Conservation (phyloP, 345 rosid species). For the Populus deltoides region DNA sequence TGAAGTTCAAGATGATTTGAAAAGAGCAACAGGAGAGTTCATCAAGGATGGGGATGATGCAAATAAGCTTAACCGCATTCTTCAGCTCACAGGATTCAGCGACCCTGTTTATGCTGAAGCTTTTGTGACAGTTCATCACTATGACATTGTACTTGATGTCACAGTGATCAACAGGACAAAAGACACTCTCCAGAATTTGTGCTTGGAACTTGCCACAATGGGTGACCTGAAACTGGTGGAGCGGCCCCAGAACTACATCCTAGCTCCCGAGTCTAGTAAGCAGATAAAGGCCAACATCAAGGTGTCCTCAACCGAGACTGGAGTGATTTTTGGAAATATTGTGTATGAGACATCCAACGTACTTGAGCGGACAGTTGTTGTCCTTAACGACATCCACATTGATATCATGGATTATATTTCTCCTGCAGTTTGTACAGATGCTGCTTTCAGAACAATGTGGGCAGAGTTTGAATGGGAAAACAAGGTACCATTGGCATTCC, state of each 20-base stretch:
- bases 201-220: conserved; percentile 97
- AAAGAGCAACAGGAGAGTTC: conserved; percentile 98
- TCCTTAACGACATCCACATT: conserved; percentile 89
- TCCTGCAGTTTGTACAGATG: conserved; percentile 85
- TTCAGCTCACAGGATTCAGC: conserved; percentile 97
- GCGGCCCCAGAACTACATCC: conserved; percentile 94
- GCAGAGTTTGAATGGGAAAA: conserved; percentile 99
- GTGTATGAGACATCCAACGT: conserved; percentile 94
- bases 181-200: conserved; percentile 94
- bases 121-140: conserved; percentile 92
- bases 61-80: conserved; percentile 92
- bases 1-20: conserved; percentile 93
- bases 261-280: conserved; percentile 91
- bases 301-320: conserved; percentile 98
- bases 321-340: conserved; percentile 95
- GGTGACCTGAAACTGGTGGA: conserved; percentile 99
- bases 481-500: conserved; percentile 52
- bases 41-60: conserved; percentile 89
- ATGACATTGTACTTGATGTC: conserved; percentile 94
- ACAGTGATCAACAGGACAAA: conserved; percentile 93
- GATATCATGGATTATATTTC: conserved; percentile 98
- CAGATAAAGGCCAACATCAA: conserved; percentile 98
- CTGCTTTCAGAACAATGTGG: conserved; percentile 97
- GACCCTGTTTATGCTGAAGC: conserved; percentile 99
- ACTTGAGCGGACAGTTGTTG: conserved; percentile 79